phyloP scores from a whole-genome alignment of 805 yeast species.

The Kodamaea sagamina region DNA sequence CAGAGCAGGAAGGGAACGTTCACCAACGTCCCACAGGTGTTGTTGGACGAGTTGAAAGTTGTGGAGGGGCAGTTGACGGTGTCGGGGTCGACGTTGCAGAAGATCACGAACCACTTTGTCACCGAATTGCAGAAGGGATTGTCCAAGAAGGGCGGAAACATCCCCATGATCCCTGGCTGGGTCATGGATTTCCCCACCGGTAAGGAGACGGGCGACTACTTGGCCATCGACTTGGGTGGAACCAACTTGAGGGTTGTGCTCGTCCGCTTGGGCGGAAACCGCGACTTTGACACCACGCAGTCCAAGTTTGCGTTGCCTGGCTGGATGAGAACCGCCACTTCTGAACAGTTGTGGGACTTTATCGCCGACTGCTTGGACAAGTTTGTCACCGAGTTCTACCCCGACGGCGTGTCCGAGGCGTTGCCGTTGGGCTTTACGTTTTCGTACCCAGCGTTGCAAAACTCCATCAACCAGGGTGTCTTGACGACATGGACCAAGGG shows the following conservation, averaged over 20 bases:
- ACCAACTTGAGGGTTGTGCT: slow-evolving; percentile 92
- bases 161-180: slow-evolving; percentile 98
- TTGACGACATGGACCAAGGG: slow-evolving; percentile 98
- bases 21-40: slow-evolving; percentile 63
- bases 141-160: slow-evolving; percentile 72
- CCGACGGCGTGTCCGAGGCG: slow-evolving; percentile 59
- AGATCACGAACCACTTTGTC: slow-evolving; percentile 74
- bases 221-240: slow-evolving; percentile 97
- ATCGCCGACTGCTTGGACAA: slow-evolving; percentile 78
- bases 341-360: slow-evolving; percentile 80
- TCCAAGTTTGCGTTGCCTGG: slow-evolving; percentile 82
- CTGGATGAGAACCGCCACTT: slow-evolving; percentile 71
- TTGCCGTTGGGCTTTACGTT: slow-evolving; percentile 86
- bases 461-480: slow-evolving; percentile 79
- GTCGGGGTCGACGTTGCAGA: slow-evolving; percentile 56
- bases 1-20: slow-evolving; percentile 69
- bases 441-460: slow-evolving; percentile 86
- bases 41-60: slow-evolving; percentile 57
- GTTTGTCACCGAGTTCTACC: slow-evolving; percentile 67
- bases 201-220: slow-evolving; percentile 80
- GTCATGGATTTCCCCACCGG: slow-evolving; percentile 94
- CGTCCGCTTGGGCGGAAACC: slow-evolving; percentile 79
- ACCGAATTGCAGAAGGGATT: slow-evolving; percentile 81
- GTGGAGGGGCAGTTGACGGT: slow-evolving; percentile 67
- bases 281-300: slow-evolving; percentile 83